Evolutionary conservation across 257 asterid genomes (phyloP).

Genomic region (Solanum sparsipilum): DNA sequence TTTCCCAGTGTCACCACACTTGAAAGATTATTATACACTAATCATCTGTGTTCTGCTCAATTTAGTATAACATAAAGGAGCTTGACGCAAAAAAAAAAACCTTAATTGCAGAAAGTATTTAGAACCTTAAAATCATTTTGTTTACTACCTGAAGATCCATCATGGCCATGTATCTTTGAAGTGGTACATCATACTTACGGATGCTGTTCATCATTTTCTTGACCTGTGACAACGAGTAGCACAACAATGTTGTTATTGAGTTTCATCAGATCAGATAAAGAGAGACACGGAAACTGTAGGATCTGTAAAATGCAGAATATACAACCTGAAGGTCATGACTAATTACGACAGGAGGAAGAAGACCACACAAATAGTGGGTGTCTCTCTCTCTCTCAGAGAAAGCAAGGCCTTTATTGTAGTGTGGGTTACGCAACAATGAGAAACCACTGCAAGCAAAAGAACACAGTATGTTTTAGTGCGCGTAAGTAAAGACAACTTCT

Average conservation of each 20-base stretch:
- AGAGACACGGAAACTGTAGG: neutral
- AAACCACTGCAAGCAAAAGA: slow-evolving; percentile 58
- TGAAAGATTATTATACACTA: neutral
- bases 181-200: slow-evolving; percentile 90
- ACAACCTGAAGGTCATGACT: slow-evolving; percentile 79
- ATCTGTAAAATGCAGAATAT: neutral
- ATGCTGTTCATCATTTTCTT: slow-evolving; percentile 89
- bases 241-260: neutral
- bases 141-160: slow-evolving; percentile 94
- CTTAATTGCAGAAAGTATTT: neutral
- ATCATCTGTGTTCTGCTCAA: neutral
- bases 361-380: slow-evolving; percentile 92
- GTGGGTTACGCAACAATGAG: slow-evolving; percentile 94
- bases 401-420: slow-evolving; percentile 94
- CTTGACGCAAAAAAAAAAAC: neutral
- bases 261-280: neutral
- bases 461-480: neutral
- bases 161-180: slow-evolving; percentile 99
- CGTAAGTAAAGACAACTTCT: neutral
- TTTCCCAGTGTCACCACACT: neutral
- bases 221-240: slow-evolving; percentile 31
- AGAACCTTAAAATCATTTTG: neutral
- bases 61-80: neutral
- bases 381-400: slow-evolving; percentile 87
- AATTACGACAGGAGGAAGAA: slow-evolving; percentile 80